Base-by-base conservation (phyloP, 2,329 filamentous ascomycete species). In the Fusarium gaditjirri region DNA sequence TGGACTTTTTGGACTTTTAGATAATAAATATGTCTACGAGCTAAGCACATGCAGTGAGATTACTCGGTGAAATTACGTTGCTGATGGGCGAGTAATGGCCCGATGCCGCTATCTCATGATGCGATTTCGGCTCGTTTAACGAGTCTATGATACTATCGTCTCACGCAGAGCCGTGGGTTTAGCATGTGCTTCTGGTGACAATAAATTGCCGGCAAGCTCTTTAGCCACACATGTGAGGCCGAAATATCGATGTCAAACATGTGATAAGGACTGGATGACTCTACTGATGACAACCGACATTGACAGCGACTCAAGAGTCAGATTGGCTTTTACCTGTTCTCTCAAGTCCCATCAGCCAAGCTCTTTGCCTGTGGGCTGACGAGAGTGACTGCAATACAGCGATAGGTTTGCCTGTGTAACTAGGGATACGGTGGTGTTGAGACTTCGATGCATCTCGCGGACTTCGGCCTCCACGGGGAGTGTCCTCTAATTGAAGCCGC, bases 1-100 rank as follows among this genome's bases (percentile, higher is more conserved):
- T 73, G 38, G 60, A 72, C 42, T 63, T 72, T 52, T 47, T 69
- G 50, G 49, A 62, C 21, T 68, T 65, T 25, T 73, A 57, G 59
- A 33, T 31, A 21, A 8, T n/a, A 38, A 23, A 35, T 43, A 36
- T 21, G 17, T 33, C 16, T 44, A 68, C 53, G 41, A 49, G 19
- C 54, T 23, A 13, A 39, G 49, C 35, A 41, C 49, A 53, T 63
- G 57, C 35, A 69, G 47, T 14, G 27, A 41, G 23, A 39, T 43
- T 36, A 19, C 36, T 49, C 14, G 31, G 41, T 49, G 54, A 49
- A 33, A 49, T 57, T 57, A 10, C 31, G 11, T 36, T 36, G 31
- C 25, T 21, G 33, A 13, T 17, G 19, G 17, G n/a, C 39, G 3
- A 27, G 19, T 29, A 3, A 49, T 57, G 54, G 54, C 16, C 54